A percentile compares a stretch with the other conserved stretches of the same genome.
Conservation (phyloP, 2,329 filamentous ascomycete species). For the Phaeosphaeriaceae sp. region DNA sequence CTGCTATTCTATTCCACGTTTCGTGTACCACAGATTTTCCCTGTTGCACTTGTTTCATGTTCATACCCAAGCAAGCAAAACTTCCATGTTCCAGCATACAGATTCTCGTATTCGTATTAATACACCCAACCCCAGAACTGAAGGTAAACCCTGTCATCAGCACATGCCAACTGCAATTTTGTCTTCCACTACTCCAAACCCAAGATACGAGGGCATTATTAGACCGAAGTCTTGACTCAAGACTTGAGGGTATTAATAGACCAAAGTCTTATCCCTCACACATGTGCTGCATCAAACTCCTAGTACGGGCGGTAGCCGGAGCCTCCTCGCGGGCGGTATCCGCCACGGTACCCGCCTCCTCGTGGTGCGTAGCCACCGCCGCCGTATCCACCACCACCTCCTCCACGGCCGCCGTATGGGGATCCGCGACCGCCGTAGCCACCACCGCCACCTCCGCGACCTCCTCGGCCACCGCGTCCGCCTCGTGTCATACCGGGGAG, state of each 20-base stretch:
- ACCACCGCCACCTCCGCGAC: constrained; percentile 50
- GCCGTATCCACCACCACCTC: constrained; percentile 49
- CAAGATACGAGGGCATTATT: neutral
- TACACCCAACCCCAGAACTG: constrained; percentile 1
- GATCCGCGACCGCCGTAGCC: constrained; percentile 42
- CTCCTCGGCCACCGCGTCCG: constrained; percentile 65
- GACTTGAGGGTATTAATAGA: neutral
- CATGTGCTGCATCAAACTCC: neutral
- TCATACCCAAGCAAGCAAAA: neutral
- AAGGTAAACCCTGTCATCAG: neutral
- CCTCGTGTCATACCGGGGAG: constrained; percentile 92
- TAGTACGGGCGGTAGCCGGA: constrained; percentile 27
- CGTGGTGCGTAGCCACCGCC: constrained; percentile 57
- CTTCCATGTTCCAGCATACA: neutral
- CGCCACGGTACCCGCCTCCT: constrained; percentile 52
- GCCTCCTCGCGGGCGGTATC: constrained; percentile 44
- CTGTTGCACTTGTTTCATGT: neutral
- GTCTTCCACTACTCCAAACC: constrained; percentile 1
- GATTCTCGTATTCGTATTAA: constrained; percentile 1
- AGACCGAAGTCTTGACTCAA: neutral
- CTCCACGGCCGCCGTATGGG: constrained; percentile 43
- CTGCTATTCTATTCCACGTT: neutral
- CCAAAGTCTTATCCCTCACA: no score
- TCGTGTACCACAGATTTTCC: no score
- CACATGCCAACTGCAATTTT: constrained; percentile 8